Base-by-base conservation (phyloP, 768 basidiomycete genomes). In the Serendipita sp. region DNA sequence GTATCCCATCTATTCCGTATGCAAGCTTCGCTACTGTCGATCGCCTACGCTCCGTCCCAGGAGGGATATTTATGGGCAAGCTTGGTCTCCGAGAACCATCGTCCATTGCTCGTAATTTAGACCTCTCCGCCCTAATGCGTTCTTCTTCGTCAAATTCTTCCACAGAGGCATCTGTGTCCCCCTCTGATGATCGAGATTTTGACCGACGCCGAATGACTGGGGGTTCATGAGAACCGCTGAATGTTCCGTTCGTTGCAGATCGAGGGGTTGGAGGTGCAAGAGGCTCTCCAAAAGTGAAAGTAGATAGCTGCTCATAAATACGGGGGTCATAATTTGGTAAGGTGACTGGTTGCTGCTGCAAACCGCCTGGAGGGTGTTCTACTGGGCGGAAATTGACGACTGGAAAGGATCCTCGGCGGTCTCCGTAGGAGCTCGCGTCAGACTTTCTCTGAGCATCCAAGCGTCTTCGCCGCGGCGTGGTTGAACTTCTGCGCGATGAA, bases 81-180 rank as follows among this genome's bases (percentile, higher is more conserved):
- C 77, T 77, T 3, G 76, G 76, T 46, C 76, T 66, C 31, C 76
- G 69, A 8, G 70, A 72, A 34, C 76, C 76, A 45, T 76, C 76
- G 69, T 77, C 76, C 58, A 77, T 75, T 16, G 76, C 76, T 31
- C 76, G 73, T 72, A 77, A 75, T 67, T 77, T 77, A 3, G 75
- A 71, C 44, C 76, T 70, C 53, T 66, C 73, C 44, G 71, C 62
- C n/a, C 65, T 68, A 27, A 72, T 65, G 23, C 67, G 71, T 1
- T 68, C 71, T n/a, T 72, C 73, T 15, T 70, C 70, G 29, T 74
- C 73, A 55, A 74, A 75, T 66, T 77, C 76, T 67, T 76, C 73
- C 29, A 36, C 55, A 60, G 55, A 60, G 8, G 33, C 33, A 8
- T 60, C 55, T 36, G 55, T 60, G 16, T 60, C 55, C 13, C 40